phyloP scores from a whole-genome alignment of 495 filamentous ascomycete species.

The Aspergillus ellipticus region DNA sequence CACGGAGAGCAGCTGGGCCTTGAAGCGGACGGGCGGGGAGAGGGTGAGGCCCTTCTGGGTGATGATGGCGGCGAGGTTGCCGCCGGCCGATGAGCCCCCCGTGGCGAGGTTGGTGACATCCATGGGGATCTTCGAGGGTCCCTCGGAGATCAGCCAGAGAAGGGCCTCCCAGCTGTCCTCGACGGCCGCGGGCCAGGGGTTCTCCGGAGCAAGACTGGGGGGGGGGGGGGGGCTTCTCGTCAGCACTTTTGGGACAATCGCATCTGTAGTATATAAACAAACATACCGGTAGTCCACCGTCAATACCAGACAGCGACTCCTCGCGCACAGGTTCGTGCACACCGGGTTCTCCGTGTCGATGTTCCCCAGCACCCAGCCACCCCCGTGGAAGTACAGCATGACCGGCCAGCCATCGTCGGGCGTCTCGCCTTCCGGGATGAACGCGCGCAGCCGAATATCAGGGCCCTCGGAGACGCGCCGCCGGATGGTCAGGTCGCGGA shows the following conservation, averaged over 20 bases:
- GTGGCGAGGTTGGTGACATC: slow-evolving; percentile 47
- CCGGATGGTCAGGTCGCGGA: slow-evolving; percentile 42
- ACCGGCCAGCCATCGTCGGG: slow-evolving; percentile 52
- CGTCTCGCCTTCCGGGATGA: slow-evolving; percentile 42
- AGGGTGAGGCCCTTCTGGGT: slow-evolving; percentile 48
- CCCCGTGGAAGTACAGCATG: slow-evolving; percentile 56
- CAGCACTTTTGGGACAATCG: neutral
- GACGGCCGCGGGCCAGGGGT: slow-evolving; percentile 53
- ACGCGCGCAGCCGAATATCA: slow-evolving; percentile 41
- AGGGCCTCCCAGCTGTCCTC: slow-evolving; percentile 57
- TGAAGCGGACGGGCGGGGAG: slow-evolving; percentile 42
- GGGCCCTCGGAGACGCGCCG: slow-evolving; percentile 47
- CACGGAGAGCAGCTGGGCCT: slow-evolving; percentile 51
- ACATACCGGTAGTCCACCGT: slow-evolving; percentile 52
- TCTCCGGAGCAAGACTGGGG: slow-evolving; percentile 50
- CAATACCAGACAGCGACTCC: slow-evolving; percentile 50
- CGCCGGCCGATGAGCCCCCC: slow-evolving; percentile 54
- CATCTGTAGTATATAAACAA: neutral
- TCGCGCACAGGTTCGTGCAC: slow-evolving; percentile 50
- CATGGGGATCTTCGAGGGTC: slow-evolving; percentile 35
- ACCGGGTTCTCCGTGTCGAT: slow-evolving; percentile 58
- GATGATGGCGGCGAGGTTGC: slow-evolving; percentile 53
- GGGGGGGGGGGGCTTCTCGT: no score
- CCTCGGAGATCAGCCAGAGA: slow-evolving; percentile 48
- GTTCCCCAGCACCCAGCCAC: slow-evolving; percentile 57